Evolutionary conservation across 2,329 filamentous ascomycete species (phyloP).

Genomic region (Apiospora aurea): DNA sequence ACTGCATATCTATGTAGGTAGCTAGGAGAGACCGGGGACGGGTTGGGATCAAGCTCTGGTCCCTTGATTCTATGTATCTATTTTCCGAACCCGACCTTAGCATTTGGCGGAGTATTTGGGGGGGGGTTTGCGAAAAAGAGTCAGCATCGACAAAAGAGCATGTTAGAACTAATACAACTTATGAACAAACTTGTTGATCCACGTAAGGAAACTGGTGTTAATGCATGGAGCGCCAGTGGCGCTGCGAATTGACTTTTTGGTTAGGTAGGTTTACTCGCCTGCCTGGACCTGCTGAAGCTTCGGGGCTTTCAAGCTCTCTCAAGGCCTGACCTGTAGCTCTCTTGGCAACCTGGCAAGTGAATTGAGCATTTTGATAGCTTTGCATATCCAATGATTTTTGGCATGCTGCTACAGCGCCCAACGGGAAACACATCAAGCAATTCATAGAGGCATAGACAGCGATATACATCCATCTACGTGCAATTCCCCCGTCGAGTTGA

Average conservation of each 20-base stretch:
- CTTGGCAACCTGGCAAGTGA: background rate
- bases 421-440: background rate
- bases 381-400: background rate
- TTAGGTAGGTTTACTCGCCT: background rate
- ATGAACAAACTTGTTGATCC: background rate
- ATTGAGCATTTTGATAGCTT: background rate
- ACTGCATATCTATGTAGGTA: background rate
- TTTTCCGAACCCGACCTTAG: constrained; percentile 13
- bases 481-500: background rate
- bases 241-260: constrained; percentile 8
- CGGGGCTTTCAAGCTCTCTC: background rate
- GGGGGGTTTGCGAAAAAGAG: background rate
- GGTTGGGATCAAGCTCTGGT: constrained; percentile 7
- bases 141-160: constrained; percentile 8
- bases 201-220: background rate
- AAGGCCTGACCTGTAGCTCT: background rate
- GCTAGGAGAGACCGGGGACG: constrained; percentile 4
- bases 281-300: background rate
- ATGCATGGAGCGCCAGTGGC: background rate
- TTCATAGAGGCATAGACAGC: too few relatives aligned
- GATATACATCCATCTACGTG: background rate
- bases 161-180: constrained; percentile 19
- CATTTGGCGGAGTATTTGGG: constrained; percentile 12
- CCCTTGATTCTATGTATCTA: constrained; percentile 23
- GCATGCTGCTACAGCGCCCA: background rate